These are phyloP conservation scores for Yamadazyma jaroonii DNA, from an alignment of 1,139 yeast species.

Conservation along the genomic window DNA sequence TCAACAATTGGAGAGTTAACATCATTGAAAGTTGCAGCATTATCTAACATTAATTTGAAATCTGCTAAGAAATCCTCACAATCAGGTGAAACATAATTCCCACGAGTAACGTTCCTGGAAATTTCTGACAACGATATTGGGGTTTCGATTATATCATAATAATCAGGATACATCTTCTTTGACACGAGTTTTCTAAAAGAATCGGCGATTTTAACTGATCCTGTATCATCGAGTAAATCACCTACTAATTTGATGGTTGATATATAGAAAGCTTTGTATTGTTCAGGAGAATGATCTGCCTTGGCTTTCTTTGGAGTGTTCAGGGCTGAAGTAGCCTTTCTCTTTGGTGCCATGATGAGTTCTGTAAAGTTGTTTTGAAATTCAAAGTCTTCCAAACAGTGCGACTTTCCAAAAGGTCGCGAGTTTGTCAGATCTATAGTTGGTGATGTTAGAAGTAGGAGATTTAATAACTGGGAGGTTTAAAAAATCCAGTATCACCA, in stretches of 20 bases:
- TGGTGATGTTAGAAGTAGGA: slow-evolving; percentile 3
- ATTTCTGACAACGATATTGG: slow-evolving; percentile 73
- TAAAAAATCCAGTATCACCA: slow-evolving; percentile 32
- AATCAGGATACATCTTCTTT: slow-evolving; percentile 77
- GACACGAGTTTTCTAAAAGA: slow-evolving; percentile 71
- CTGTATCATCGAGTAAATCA: slow-evolving; percentile 29
- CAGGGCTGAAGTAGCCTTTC: slow-evolving; percentile 13
- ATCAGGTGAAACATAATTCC: slow-evolving; percentile 26
- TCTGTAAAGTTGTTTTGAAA: background rate
- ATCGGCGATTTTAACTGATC: slow-evolving; percentile 36
- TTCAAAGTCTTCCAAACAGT: background rate
- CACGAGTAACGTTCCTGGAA: slow-evolving; percentile 39
- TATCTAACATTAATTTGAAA: slow-evolving; percentile 53
- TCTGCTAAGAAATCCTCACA: slow-evolving; percentile 49
- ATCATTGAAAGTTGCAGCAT: slow-evolving; percentile 63
- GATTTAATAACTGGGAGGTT: background rate
- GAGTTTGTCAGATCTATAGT: background rate
- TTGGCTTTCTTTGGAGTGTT: slow-evolving; percentile 11
- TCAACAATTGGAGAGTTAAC: slow-evolving; percentile 59
- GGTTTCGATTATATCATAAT: slow-evolving; percentile 59
- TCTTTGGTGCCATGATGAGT: slow-evolving; percentile 24
- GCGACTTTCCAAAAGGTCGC: background rate
- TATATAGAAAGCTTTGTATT: slow-evolving; percentile 23
- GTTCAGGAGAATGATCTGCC: slow-evolving; percentile 18
- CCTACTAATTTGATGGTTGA: slow-evolving; percentile 25